Evolutionary conservation across 2,329 filamentous ascomycete genomes (phyloP).

Genomic region (Eutypa lata): DNA sequence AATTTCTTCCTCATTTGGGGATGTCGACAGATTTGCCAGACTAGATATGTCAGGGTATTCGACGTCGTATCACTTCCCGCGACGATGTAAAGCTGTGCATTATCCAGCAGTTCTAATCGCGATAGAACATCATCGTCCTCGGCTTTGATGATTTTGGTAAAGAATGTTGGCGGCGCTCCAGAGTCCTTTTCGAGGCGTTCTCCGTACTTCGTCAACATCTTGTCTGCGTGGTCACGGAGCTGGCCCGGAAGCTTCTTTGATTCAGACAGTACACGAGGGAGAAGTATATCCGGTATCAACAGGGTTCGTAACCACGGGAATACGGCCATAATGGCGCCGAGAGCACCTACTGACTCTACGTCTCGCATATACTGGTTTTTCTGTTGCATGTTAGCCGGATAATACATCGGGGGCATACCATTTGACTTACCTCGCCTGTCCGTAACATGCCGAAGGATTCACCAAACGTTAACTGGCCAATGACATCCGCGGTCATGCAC

Average conservation of each 20-base stretch:
- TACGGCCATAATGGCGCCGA: constrained; percentile 20
- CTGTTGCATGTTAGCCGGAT: constrained; percentile 15
- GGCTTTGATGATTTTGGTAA: constrained; percentile 31
- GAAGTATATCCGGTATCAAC: constrained; percentile 12
- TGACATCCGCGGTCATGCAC: constrained; percentile 53
- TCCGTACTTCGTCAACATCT: constrained; percentile 28
- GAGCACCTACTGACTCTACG: constrained; percentile 26
- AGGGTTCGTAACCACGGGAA: constrained; percentile 25
- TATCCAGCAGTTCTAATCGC: constrained; percentile 32
- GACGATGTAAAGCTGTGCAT: constrained; percentile 32
- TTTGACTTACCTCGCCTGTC: constrained; percentile 38
- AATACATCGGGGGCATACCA: neutral
- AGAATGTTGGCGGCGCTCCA: constrained; percentile 26
- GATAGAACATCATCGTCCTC: constrained; percentile 11
- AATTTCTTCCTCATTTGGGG: constrained; percentile 29
- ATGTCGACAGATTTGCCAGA: constrained; percentile 35
- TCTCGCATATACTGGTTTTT: constrained; percentile 40
- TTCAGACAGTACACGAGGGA: constrained; percentile 13
- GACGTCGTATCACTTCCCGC: constrained; percentile 53
- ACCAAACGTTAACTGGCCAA: constrained; percentile 52
- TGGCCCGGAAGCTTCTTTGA: constrained; percentile 6
- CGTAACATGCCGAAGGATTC: constrained; percentile 54
- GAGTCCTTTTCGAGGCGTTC: constrained; percentile 13
- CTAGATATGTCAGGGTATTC: constrained; percentile 44
- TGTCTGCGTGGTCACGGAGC: constrained; percentile 20